These are phyloP conservation scores for Chamaenerion angustifolium DNA, from an alignment of 345 rosid genomes.

Conservation along the genomic window DNA sequence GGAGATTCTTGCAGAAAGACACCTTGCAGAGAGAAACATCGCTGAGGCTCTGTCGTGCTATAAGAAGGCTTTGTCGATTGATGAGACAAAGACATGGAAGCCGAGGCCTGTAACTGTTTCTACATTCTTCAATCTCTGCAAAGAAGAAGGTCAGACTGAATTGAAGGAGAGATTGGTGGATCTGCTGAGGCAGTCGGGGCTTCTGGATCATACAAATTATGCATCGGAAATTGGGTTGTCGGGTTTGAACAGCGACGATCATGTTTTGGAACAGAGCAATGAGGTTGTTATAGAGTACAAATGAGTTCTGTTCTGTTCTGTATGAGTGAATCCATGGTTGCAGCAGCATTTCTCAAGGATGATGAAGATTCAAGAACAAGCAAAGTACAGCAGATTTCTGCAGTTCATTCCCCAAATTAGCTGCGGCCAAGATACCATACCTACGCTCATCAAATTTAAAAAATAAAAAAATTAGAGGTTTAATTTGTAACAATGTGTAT, in stretches of 20 bases:
- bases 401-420: too few relatives aligned
- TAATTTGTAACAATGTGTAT: too few relatives aligned
- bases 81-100: constrained; percentile 53
- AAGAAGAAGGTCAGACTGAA: constrained; percentile 38
- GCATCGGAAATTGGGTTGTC: constrained; percentile 29
- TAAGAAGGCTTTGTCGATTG: constrained; percentile 45
- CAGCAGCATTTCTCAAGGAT: too few relatives aligned
- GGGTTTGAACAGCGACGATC: constrained; percentile 1
- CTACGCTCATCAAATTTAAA: too few relatives aligned
- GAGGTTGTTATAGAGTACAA: constrained; percentile 3
- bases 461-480: too few relatives aligned
- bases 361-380: too few relatives aligned
- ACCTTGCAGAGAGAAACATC: constrained; percentile 31
- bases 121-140: constrained; percentile 47
- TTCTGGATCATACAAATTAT: constrained; percentile 35
- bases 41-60: constrained; percentile 48
- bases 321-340: too few relatives aligned
- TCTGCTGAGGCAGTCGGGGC: constrained; percentile 40
- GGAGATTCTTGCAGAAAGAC: constrained; percentile 86
- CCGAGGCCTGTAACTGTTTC: constrained; percentile 41
- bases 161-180: constrained; percentile 41
- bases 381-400: too few relatives aligned
- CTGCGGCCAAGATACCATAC: too few relatives aligned
- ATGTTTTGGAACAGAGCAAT: constrained; percentile 4
- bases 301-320: too few relatives aligned